Evolutionary conservation across 2,329 filamentous ascomycete genomes (phyloP).

Genomic region (Pezicula carpinea): DNA sequence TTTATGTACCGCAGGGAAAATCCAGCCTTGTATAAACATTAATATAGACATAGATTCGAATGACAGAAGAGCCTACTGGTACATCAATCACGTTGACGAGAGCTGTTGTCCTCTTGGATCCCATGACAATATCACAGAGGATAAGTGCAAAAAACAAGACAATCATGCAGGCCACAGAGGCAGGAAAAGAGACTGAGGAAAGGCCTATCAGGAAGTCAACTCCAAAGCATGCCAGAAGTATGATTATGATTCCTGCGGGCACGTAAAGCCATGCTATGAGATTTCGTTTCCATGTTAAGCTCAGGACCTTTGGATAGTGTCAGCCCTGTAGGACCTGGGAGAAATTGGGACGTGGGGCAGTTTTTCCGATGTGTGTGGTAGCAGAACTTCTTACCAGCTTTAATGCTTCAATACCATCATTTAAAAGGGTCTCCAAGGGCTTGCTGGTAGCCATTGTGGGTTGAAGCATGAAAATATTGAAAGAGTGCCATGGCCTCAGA

Average conservation of each 20-base stretch:
- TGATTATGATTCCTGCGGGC: slow-evolving; percentile 36
- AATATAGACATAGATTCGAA: neutral
- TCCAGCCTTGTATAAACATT: slow-evolving; percentile 38
- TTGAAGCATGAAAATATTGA: neutral
- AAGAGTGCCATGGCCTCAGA: neutral
- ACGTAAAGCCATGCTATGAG: slow-evolving; percentile 45
- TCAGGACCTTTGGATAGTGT: slow-evolving; percentile 18
- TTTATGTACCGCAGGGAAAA: slow-evolving; percentile 56
- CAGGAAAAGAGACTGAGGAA: slow-evolving; percentile 49
- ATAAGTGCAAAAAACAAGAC: slow-evolving; percentile 48
- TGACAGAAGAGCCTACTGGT: slow-evolving; percentile 36
- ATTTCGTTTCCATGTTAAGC: slow-evolving; percentile 26
- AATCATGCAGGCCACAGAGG: slow-evolving; percentile 54
- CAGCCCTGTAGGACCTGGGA: slow-evolving; percentile 8
- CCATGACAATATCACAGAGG: slow-evolving; percentile 40
- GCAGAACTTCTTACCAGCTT: slow-evolving; percentile 15
- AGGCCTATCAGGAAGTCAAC: slow-evolving; percentile 36
- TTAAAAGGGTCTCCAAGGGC: slow-evolving; percentile 2
- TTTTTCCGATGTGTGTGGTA: neutral
- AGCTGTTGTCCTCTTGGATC: slow-evolving; percentile 42
- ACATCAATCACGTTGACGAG: slow-evolving; percentile 48
- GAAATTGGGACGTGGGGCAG: neutral
- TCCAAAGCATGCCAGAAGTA: slow-evolving; percentile 36
- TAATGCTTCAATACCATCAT: slow-evolving; percentile 22
- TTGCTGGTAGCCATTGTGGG: slow-evolving; percentile 13